Base-by-base conservation (phyloP, 2,329 filamentous ascomycete genomes). In the Pseudophaeomoniella oleicola region DNA sequence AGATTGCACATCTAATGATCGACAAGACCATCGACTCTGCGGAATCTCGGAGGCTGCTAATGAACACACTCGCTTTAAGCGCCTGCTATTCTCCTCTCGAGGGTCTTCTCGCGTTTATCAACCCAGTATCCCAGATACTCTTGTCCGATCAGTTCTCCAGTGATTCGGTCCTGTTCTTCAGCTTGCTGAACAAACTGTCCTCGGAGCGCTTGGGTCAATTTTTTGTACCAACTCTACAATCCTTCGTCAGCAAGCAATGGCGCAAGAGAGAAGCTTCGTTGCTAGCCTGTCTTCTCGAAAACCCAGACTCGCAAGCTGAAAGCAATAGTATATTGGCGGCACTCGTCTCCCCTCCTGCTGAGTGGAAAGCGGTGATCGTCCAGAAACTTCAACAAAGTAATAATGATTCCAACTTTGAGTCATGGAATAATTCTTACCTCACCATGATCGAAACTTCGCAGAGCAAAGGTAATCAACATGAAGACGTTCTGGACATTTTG, bases 91-190 rank as follows among this genome's bases (percentile, higher is more conserved):
- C 85, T 4, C 77, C 87, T 1, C 76, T 94, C 53, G 83, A 93
- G 47, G 71, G 78, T 4, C 62, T 92, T 22, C 76, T 93, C 30
- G 73, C 82, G 1, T 70, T 73, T 27, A 70, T 87, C 39, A 69
- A 72, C 12, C 58, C 72, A 3, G 66, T 93, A 32, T 71, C 74
- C 52, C 73, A 78, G 19, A 62, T 64, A 3, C 60, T 93, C 34
- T 75, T 72, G 3, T 70, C 71, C 36, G 74, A 80, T 32, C 68
- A 69, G 1, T 69, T 87, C 48, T 72, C 78, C 49, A 59, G 59
- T 36, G 79, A 78, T 63, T 96, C 94, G 54, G 69, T 96, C 31
- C 71, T 77, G 0, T 94, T 96, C 56, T 94, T 85, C 57, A 78
- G 79, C 11, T 78, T 83, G 36, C 78, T 90, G 46, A 78, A 83